Base-by-base conservation (phyloP, 495 filamentous ascomycete species). In the Annulohypoxylon stygium region DNA sequence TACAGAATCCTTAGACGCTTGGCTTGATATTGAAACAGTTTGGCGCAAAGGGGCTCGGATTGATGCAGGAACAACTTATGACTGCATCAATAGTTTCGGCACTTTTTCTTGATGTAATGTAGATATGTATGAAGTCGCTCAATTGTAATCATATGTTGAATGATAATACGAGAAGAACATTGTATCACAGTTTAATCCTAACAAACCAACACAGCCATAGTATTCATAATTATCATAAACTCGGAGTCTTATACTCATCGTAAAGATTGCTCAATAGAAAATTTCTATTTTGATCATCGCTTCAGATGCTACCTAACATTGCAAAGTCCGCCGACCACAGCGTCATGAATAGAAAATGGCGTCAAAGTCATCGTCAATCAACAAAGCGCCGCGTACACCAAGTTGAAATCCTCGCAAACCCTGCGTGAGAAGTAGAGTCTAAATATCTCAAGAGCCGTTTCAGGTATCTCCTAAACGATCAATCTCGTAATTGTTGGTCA, bases 391-490 rank as follows among this genome's bases (percentile, higher is more conserved):
- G 9, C 30, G 8, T 50, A 73, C 59, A 68, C 53, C 59, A 63
- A 61, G 11, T 60, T 51, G 54, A 64, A 61, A 3, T 30, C 30
- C 5, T 61, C 45, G 37, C 53, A 68, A 63, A 43, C 47, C 64
- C 26, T 55, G 25, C 23, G 60, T 51, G 61, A 60, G 61, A 41
- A 64, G 43, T 65, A 74, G 47, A 71, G 61, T 71, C 69, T 71
- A 71, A 53, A 62, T 66, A 64, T 41, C 48, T 51, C 45, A 50
- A 65, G 34, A 65, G 47, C 33, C 33, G 18, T 47, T 9, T 26
- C 47, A 74, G 57, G 61, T 62, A 70, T 74, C 57, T 66, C 55
- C 30, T 65, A 70, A 67, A 53, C 71, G 66, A 74, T 64, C 71
- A 74, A 65, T 64, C 48, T 74, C 66, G 20, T 67, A 67, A 74